Percentiles rank a stretch among this genome's conserved stretches.
phyloP scores from a whole-genome alignment of 2,329 filamentous ascomycete species.

The Diaporthe citri region DNA sequence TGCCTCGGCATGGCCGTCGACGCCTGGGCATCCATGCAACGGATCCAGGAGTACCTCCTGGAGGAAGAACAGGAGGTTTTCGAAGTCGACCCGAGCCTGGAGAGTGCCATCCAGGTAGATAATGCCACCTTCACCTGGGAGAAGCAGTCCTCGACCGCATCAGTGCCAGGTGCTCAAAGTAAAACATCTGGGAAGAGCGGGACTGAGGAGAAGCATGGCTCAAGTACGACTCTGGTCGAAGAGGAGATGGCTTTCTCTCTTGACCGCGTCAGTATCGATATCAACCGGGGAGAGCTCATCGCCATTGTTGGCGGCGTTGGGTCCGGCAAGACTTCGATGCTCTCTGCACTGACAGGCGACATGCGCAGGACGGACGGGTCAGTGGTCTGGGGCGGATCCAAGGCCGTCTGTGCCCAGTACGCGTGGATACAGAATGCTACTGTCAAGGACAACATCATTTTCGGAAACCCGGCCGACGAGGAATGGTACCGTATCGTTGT shows the following conservation, averaged over 20 bases:
- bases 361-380: conserved; percentile 87
- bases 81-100: conserved; percentile 64
- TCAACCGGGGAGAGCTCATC: conserved; percentile 81
- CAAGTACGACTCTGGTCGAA: conserved; percentile 51
- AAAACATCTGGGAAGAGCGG: conserved; percentile 35
- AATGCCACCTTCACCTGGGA: conserved; percentile 92
- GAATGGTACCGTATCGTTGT: conserved; percentile 88
- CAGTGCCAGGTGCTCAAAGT: conserved; percentile 40
- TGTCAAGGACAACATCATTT: conserved; percentile 89
- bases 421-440: conserved; percentile 97
- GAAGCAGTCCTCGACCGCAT: conserved; percentile 52
- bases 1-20: conserved; percentile 92
- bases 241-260: conserved; percentile 78
- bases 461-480: conserved; percentile 82
- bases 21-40: conserved; percentile 84
- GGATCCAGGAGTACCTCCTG: conserved; percentile 88
- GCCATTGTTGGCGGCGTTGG: conserved; percentile 90
- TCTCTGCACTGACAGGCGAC: conserved; percentile 91
- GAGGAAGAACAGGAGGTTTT: conserved; percentile 90
- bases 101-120: conserved; percentile 78
- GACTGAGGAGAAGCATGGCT: conserved; percentile 77
- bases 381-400: conserved; percentile 80
- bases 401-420: conserved; percentile 95
- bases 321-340: conserved; percentile 89
- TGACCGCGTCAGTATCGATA: conserved; percentile 73